These are phyloP conservation scores for Daldinia sp. DNA, from an alignment of 2,329 filamentous ascomycete species.

Conservation along the genomic window DNA sequence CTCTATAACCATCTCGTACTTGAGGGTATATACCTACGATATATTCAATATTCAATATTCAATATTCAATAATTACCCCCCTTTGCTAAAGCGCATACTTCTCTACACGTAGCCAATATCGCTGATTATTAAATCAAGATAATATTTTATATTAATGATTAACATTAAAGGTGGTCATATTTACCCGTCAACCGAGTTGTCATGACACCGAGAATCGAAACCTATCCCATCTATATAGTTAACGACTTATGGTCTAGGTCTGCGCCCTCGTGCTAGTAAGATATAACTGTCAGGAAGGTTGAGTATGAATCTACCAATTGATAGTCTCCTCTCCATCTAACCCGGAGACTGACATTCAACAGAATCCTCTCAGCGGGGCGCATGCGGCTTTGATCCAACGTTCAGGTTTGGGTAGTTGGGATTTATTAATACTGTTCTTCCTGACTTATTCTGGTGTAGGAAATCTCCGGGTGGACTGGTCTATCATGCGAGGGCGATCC, in stretches of 20 bases:
- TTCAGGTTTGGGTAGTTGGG: background rate
- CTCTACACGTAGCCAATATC: background rate
- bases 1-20: too few relatives aligned
- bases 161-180: background rate
- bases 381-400: background rate
- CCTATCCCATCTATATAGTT: background rate
- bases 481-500: background rate
- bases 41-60: too few relatives aligned
- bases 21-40: too few relatives aligned
- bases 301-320: background rate
- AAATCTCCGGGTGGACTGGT: background rate
- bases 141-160: constrained; percentile 21
- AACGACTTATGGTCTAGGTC: background rate
- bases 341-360: background rate
- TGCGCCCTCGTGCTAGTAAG: background rate
- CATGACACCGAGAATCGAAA: background rate
- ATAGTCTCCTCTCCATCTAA: background rate
- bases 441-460: background rate
- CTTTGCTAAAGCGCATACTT: too few relatives aligned
- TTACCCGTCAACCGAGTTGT: background rate
- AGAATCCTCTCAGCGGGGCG: background rate
- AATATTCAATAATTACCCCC: too few relatives aligned
- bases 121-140: background rate
- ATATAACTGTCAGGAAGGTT: background rate
- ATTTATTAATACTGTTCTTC: background rate